These are phyloP conservation scores for Mycogone perniciosa DNA, from an alignment of 2,329 filamentous ascomycete genomes.

Conservation along the genomic window DNA sequence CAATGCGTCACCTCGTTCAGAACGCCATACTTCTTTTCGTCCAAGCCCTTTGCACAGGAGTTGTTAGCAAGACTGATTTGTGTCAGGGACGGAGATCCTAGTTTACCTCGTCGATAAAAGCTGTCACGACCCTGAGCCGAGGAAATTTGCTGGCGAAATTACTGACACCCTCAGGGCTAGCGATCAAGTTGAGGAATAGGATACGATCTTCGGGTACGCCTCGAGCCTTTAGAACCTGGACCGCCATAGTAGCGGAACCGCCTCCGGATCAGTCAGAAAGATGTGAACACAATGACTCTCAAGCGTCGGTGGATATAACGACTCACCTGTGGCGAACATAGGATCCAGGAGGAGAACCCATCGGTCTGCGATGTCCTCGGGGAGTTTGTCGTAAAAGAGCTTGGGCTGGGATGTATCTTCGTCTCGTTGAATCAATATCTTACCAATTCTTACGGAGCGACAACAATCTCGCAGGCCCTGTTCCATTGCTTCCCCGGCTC, in stretches of 20 bases:
- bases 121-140: constrained; percentile 83
- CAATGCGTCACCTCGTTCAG: constrained; percentile 13
- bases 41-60: constrained; percentile 55
- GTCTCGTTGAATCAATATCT: constrained; percentile 95
- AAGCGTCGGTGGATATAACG: background rate
- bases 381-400: constrained; percentile 96
- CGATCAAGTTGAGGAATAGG: constrained; percentile 92
- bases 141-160: constrained; percentile 88
- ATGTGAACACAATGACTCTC: background rate
- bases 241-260: constrained; percentile 93
- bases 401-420: constrained; percentile 90
- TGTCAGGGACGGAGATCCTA: background rate
- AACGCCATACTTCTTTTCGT: constrained; percentile 83
- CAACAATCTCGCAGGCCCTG: constrained; percentile 94
- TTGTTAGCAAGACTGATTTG: constrained; percentile 8
- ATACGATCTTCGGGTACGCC: constrained; percentile 95
- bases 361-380: constrained; percentile 82
- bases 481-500: constrained; percentile 97
- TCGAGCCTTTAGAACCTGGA: constrained; percentile 81
- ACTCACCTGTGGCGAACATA: constrained; percentile 92
- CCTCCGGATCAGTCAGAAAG: constrained; percentile 42
- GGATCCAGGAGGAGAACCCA: constrained; percentile 94
- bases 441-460: constrained; percentile 94
- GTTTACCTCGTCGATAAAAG: constrained; percentile 78
- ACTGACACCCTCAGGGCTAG: constrained; percentile 86